Evolutionary conservation across 139 green algal species (phyloP), one percentile per base, ranked within the genome.

Genomic region (Chlorella vulgaris): DNA sequence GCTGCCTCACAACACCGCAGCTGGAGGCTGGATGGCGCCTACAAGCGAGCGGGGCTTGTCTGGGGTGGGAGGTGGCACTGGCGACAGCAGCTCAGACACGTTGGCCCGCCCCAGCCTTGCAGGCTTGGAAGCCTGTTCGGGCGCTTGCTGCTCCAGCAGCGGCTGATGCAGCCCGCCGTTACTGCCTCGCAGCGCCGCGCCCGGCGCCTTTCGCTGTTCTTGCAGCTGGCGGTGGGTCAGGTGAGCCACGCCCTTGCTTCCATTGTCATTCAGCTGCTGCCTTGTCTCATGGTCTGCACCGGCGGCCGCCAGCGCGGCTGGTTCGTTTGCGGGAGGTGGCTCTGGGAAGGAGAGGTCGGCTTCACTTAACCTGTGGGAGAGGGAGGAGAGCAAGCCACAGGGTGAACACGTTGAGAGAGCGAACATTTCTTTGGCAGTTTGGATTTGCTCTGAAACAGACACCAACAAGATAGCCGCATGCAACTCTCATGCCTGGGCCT

Each of bases 271-370:
- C 29, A 4, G 62, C 4, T 39, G 42, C 69, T 38, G 40, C 5
- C 55, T n/a, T 8, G 18, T 21, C 55, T 21, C 21, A 31, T 1
- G 24, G n/a, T 26, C 1, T 39, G 47, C 42, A 61, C 69, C 21
- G 13, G 73, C 73, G 0, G 73, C 73, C 10, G 38, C 73, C 73
- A 79, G 73, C 10, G 73, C 73, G 0, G 73, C 73, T 3, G 53
- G 35, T 0, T 79, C 53, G 53, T 79, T 39, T 1, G 26, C 26
- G 0, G 74, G 74, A 3, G 74, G 74, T 2, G 74, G 74, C 28
- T 70, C 39, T 3, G 74, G 74, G 40, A 81, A 81, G 3, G 74
- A 28, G 6, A 81, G 39, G n/a, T 81, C 58, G 19, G 42, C 39
- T 1, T 29, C n/a, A 15, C 29, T 38, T 26, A 81, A 36, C 58